phyloP scores from a whole-genome alignment of 1,284 basidiomycete genomes.

The Pseudozyma hubeiensis region DNA sequence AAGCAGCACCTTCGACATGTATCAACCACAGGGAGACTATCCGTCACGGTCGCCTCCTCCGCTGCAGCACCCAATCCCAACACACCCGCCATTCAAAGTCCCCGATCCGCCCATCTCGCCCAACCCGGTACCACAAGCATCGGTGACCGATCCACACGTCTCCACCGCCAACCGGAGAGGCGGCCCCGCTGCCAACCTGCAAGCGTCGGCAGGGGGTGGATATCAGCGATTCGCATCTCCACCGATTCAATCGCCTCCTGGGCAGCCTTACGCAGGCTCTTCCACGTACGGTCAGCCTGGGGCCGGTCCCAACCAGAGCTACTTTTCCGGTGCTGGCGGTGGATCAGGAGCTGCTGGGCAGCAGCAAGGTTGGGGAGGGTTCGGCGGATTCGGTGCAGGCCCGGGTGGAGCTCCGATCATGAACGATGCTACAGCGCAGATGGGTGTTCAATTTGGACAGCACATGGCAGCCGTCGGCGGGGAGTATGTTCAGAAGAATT shows the following conservation, averaged over 20 bases:
- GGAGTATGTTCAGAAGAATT: conserved; percentile 92
- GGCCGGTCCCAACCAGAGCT: conserved; percentile 7
- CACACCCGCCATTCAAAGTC: conserved; percentile 62
- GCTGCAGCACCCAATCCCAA: conserved; percentile 67
- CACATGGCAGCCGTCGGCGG: conserved; percentile 92
- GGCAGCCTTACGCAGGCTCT: conserved; percentile 15
- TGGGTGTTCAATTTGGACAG: conserved; percentile 94
- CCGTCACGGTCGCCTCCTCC: conserved; percentile 59
- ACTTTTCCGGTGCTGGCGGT: conserved; percentile 18
- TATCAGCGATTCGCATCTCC: conserved; percentile 52
- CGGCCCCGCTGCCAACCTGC: conserved; percentile 27
- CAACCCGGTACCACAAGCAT: conserved; percentile 30
- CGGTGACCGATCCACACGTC: conserved; percentile 42
- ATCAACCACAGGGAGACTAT: conserved; percentile 45
- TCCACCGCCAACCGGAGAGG: conserved; percentile 34
- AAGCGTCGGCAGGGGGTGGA: conserved; percentile 35
- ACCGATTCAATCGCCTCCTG: conserved; percentile 36
- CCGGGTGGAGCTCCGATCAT: conserved; percentile 70
- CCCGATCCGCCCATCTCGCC: conserved; percentile 60
- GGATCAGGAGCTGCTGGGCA: conserved; percentile 9
- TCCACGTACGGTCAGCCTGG: conserved; percentile 20
- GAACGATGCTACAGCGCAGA: conserved; percentile 92
- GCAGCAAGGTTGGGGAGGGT: conserved; percentile 27
- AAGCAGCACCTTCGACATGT: conserved; percentile 26
- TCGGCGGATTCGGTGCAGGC: conserved; percentile 23